A percentile compares a stretch with the other conserved stretches of the same genome.
Evolutionary conservation across 768 basidiomycete genomes (phyloP).

Genomic region (Tricholoma matsutake): DNA sequence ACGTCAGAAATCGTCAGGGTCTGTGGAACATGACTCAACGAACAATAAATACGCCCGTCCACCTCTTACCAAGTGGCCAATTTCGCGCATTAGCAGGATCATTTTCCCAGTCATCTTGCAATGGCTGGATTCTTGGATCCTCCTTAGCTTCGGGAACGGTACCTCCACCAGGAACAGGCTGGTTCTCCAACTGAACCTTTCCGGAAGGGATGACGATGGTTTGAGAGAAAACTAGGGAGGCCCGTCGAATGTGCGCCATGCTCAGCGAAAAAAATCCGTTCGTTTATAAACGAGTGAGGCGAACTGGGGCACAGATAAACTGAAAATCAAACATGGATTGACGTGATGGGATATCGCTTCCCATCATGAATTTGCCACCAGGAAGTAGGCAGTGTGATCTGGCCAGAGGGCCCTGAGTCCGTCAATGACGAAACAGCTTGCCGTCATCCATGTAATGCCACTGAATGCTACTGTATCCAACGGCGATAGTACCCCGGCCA

Average conservation of each 20-base stretch:
- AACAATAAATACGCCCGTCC: conserved; percentile 54
- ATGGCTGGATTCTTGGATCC: conserved; percentile 30
- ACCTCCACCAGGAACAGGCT: conserved; percentile 35
- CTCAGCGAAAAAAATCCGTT: too few species aligned
- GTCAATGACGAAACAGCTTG: too few species aligned
- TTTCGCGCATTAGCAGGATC: conserved; percentile 67
- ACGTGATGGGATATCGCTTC: too few species aligned
- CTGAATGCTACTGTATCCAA: too few species aligned
- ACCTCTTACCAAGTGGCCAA: conserved; percentile 58
- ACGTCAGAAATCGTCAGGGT: background rate
- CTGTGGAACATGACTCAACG: conserved; percentile 18
- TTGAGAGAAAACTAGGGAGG: background rate
- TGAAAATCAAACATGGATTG: too few species aligned
- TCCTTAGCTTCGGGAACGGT: conserved; percentile 40
- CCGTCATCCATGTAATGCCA: too few species aligned
- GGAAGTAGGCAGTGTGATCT: too few species aligned
- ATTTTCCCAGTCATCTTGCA: conserved; percentile 55
- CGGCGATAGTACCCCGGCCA: too few species aligned
- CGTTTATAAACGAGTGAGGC: too few species aligned
- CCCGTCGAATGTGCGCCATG: conserved; percentile 12
- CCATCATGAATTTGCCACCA: too few species aligned
- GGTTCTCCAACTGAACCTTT: background rate
- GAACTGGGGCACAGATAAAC: too few species aligned
- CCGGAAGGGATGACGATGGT: background rate
- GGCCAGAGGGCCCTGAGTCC: too few species aligned